These are phyloP conservation scores for Tilletiaria anomala DNA, from an alignment of 1,284 basidiomycete genomes.

Conservation along the genomic window DNA sequence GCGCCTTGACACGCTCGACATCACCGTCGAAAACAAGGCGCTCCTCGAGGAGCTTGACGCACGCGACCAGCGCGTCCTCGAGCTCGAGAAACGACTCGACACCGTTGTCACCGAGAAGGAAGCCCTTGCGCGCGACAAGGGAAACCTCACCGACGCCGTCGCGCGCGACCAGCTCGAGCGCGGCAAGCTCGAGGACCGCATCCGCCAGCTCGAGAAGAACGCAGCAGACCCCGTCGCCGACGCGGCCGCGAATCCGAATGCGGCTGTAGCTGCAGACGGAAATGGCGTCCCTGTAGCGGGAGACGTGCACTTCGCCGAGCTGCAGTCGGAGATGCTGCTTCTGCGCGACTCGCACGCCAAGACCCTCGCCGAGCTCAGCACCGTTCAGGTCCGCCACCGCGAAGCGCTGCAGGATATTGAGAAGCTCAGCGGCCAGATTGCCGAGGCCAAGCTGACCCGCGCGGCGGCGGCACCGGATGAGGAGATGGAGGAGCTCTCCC, in stretches of 20 bases:
- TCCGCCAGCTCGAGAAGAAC: slow-evolving; percentile 6
- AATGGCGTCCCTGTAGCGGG: neutral
- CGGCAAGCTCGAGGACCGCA: slow-evolving; percentile 7
- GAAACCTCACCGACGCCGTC: neutral
- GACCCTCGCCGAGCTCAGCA: neutral
- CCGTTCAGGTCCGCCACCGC: neutral
- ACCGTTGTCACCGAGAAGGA: slow-evolving; percentile 8
- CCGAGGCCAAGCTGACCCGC: slow-evolving; percentile 19
- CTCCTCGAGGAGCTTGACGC: slow-evolving; percentile 58
- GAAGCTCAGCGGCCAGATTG: slow-evolving; percentile 47
- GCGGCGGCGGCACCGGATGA: slow-evolving; percentile 10
- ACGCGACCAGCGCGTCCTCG: slow-evolving; percentile 58
- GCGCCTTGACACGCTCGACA: slow-evolving; percentile 55
- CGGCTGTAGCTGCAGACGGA: neutral
- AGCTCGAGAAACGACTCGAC: slow-evolving; percentile 50
- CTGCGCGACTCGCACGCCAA: slow-evolving; percentile 43
- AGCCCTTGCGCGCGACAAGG: neutral
- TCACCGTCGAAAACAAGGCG: slow-evolving; percentile 29
- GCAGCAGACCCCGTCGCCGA: neutral
- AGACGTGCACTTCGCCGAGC: neutral
- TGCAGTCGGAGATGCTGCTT: slow-evolving; percentile 2
- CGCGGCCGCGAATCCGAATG: slow-evolving; percentile 1
- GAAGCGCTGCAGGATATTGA: slow-evolving; percentile 52
- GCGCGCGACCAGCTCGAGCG: slow-evolving; percentile 4
- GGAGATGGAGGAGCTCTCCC: slow-evolving; percentile 22